A percentile compares a stretch with the other conserved stretches of the same genome.
These are phyloP conservation scores for Penicillium decumbens DNA, from an alignment of 2,329 filamentous ascomycete species.

Conservation along the genomic window DNA sequence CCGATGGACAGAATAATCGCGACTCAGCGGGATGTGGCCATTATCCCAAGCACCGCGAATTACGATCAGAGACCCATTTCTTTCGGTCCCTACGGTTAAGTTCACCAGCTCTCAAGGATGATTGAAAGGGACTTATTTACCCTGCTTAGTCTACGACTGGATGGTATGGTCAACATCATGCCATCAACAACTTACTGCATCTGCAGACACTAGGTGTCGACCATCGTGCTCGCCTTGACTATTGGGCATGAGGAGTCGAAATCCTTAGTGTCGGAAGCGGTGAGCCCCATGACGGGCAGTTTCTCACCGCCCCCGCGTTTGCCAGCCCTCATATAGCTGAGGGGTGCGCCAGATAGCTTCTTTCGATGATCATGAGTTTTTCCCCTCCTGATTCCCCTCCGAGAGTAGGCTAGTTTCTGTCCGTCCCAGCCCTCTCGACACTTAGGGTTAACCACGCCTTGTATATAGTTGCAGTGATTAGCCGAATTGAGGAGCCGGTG, in stretches of 20 bases:
- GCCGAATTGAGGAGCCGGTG: not conserved
- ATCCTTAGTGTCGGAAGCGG: too few relatives aligned
- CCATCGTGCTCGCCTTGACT: constrained; percentile 28
- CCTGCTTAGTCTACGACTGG: not conserved
- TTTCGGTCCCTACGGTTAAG: not conserved
- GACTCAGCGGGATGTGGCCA: constrained; percentile 1
- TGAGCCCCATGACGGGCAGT: too few relatives aligned
- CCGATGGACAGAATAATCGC: not conserved
- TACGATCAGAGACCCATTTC: not conserved
- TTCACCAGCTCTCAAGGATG: too few relatives aligned
- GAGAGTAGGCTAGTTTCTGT: too few relatives aligned
- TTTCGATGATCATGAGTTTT: too few relatives aligned
- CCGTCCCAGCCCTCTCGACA: too few relatives aligned
- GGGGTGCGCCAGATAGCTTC: too few relatives aligned
- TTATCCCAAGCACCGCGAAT: not conserved
- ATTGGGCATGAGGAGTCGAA: constrained; percentile 52
- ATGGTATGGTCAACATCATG: not conserved
- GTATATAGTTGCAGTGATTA: not conserved
- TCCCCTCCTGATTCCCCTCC: too few relatives aligned
- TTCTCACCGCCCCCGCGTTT: too few relatives aligned
- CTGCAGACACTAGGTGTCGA: not conserved
- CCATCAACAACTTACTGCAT: not conserved
- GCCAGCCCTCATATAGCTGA: too few relatives aligned
- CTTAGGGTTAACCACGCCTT: not conserved
- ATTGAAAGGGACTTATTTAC: not conserved